phyloP scores from a whole-genome alignment of 495 filamentous ascomycete genomes.

The Lasiosphaeriaceae sp. region DNA sequence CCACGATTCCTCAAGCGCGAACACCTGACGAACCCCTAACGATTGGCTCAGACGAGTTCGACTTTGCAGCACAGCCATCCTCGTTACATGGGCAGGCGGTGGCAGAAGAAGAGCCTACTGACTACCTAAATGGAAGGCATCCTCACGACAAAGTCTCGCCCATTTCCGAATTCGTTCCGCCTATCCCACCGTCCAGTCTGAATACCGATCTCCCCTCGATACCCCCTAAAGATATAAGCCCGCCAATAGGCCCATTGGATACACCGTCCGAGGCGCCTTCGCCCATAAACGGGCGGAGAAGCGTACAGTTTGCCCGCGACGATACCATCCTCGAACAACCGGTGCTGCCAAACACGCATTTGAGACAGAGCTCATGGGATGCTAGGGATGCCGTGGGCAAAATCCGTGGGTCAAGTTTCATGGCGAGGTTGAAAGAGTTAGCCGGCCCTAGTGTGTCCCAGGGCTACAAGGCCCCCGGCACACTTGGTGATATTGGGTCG shows the following conservation, averaged over 20 bases:
- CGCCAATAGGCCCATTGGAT: not conserved
- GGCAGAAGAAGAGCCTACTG: constrained; percentile 26
- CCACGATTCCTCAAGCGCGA: constrained; percentile 27
- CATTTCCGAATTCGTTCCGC: constrained; percentile 3
- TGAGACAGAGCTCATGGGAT: constrained; percentile 54
- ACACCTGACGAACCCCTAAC: constrained; percentile 14
- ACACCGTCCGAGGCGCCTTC: constrained; percentile 17
- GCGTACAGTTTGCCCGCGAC: constrained; percentile 61
- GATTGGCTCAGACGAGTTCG: constrained; percentile 27
- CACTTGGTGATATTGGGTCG: constrained; percentile 27
- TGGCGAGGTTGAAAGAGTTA: constrained; percentile 62
- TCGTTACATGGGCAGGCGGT: constrained; percentile 9
- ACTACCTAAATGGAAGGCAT: constrained; percentile 43
- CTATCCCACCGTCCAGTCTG: constrained; percentile 4
- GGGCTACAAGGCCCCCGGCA: constrained; percentile 37
- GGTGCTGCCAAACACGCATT: constrained; percentile 36
- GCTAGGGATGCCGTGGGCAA: constrained; percentile 52
- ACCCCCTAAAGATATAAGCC: not conserved
- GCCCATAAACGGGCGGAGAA: constrained; percentile 26
- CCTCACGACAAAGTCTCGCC: constrained; percentile 33
- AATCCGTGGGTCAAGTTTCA: constrained; percentile 58
- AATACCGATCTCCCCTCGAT: constrained; percentile 9
- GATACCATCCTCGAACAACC: constrained; percentile 41
- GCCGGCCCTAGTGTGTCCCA: constrained; percentile 44
- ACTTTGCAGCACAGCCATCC: constrained; percentile 25